Evolutionary conservation across 352 stramenopile genomes (phyloP).

Genomic region (Globisporangium uncinulatum): DNA sequence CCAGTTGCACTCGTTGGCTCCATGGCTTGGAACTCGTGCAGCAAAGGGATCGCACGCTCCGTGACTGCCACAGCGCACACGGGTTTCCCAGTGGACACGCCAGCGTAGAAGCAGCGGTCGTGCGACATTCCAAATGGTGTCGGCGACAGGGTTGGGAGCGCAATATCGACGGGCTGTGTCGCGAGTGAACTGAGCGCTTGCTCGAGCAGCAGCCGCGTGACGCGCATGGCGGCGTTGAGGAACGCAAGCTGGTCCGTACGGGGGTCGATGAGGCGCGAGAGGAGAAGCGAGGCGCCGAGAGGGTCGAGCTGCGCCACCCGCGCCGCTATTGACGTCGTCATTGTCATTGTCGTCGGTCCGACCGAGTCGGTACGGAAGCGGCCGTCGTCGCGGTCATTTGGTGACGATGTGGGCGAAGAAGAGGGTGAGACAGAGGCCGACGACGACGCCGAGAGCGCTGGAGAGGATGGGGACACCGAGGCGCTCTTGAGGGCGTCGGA

Average conservation of each 20-base stretch:
- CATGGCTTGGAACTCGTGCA: constrained; percentile 22
- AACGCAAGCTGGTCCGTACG: constrained; percentile 28
- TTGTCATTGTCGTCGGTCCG: constrained; percentile 23
- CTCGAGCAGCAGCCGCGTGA: constrained; percentile 52
- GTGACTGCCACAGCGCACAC: constrained; percentile 26
- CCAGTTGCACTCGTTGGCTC: constrained; percentile 15
- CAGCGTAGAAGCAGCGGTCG: constrained; percentile 7
- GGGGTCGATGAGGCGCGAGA: constrained; percentile 31
- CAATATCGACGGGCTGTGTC: constrained; percentile 22
- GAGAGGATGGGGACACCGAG: no score
- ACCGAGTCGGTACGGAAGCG: not conserved
- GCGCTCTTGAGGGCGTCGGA: not conserved
- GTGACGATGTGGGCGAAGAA: not conserved
- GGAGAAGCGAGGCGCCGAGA: constrained; percentile 23
- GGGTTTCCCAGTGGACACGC: constrained; percentile 24
- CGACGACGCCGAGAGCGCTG: no score
- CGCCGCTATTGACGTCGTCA: no score
- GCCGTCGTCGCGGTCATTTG: not conserved
- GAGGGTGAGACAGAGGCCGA: no score
- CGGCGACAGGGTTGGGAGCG: not conserved
- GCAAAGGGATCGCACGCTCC: constrained; percentile 10
- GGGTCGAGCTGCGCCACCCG: constrained; percentile 31
- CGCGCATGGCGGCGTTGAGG: constrained; percentile 23
- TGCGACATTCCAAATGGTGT: not conserved
- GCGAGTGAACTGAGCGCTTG: constrained; percentile 31